Conservation (phyloP, 139 green algal genomes). For the Nannochloris sp. region DNA sequence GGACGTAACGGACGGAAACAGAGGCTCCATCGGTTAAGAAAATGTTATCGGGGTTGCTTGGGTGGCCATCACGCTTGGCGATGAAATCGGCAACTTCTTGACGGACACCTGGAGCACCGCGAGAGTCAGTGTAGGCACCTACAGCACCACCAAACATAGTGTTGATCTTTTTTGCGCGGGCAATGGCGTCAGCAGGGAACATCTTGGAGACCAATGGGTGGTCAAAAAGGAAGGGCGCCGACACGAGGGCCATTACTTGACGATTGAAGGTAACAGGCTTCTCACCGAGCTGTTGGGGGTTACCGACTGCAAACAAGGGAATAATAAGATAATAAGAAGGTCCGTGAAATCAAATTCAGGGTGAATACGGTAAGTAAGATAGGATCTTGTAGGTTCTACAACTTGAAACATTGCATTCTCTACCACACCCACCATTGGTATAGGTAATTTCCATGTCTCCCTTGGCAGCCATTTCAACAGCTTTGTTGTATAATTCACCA, state of each 20-base stretch:
- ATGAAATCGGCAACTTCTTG: slow-evolving; percentile 65
- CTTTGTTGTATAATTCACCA: slow-evolving; percentile 86
- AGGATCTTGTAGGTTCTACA: too few species aligned
- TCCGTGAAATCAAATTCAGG: too few species aligned
- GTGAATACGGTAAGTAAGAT: too few species aligned
- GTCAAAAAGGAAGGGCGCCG: slow-evolving; percentile 75
- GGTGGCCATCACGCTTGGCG: slow-evolving; percentile 65
- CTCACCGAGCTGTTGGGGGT: slow-evolving; percentile 85
- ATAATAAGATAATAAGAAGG: too few species aligned
- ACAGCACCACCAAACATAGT: slow-evolving; percentile 57
- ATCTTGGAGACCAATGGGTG: slow-evolving; percentile 45
- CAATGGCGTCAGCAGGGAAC: slow-evolving; percentile 79
- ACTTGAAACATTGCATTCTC: too few species aligned
- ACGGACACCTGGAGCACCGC: slow-evolving; percentile 57
- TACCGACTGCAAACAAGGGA: slow-evolving; percentile 67
- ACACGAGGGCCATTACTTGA: slow-evolving; percentile 74
- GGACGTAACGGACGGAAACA: slow-evolving; percentile 62
- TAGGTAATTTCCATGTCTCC: slow-evolving; percentile 92
- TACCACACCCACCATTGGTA: slow-evolving; percentile 70
- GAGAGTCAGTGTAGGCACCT: slow-evolving; percentile 84
- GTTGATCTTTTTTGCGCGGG: slow-evolving; percentile 62
- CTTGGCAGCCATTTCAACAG: slow-evolving; percentile 65
- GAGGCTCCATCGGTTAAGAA: slow-evolving; percentile 77
- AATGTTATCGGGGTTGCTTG: slow-evolving; percentile 47
- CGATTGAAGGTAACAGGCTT: slow-evolving; percentile 83